These are phyloP conservation scores for Skeletonema grethae DNA, from an alignment of 108 stramenopile species.

Conservation along the genomic window DNA sequence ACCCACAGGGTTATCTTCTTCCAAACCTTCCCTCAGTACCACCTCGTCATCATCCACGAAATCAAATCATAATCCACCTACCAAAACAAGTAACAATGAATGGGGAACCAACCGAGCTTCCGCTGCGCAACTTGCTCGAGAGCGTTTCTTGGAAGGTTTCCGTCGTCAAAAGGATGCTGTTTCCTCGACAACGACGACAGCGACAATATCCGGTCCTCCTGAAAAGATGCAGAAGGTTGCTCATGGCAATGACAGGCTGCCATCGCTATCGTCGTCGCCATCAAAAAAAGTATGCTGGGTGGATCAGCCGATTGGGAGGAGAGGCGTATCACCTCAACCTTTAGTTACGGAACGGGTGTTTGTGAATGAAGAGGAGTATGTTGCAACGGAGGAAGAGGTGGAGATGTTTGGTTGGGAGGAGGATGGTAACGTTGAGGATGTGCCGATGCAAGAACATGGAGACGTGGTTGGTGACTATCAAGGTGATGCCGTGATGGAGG, in stretches of 20 bases:
- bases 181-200: background rate
- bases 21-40: background rate
- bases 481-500: background rate
- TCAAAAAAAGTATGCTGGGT: background rate
- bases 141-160: background rate
- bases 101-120: conserved; percentile 2
- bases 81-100: background rate
- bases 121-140: background rate
- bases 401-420: background rate
- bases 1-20: background rate
- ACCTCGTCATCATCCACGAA: background rate
- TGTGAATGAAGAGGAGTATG: background rate
- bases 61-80: background rate
- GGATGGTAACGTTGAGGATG: background rate
- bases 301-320: background rate
- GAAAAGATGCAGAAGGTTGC: conserved; percentile 4
- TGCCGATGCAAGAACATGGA: background rate
- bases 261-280: background rate
- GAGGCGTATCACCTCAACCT: background rate
- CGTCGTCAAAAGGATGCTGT: conserved; percentile 1
- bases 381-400: background rate
- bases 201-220: background rate
- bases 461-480: background rate
- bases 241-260: background rate
- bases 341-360: background rate